phyloP scores from a whole-genome alignment of 2,329 filamentous ascomycete genomes.

The Claviceps quebecensis region DNA sequence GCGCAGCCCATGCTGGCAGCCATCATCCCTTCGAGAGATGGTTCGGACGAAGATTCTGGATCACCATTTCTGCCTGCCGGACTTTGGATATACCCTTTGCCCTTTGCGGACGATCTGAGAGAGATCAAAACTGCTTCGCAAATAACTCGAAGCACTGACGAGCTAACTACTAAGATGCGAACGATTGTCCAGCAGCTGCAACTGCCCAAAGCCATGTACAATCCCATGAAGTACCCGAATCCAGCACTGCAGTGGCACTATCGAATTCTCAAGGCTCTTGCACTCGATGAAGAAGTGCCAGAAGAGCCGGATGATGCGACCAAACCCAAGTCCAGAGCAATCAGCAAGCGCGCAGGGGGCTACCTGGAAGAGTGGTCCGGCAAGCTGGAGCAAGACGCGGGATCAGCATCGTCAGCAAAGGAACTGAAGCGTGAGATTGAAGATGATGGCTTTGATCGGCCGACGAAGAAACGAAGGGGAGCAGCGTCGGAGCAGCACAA shows the following conservation, averaged over 20 bases:
- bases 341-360: slow-evolving; percentile 72
- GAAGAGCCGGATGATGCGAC: slow-evolving; percentile 64
- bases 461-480: slow-evolving; percentile 32
- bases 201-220: slow-evolving; percentile 72
- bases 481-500: slow-evolving; percentile 18
- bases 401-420: slow-evolving; percentile 21
- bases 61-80: slow-evolving; percentile 66
- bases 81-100: slow-evolving; percentile 77
- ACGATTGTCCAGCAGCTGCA: slow-evolving; percentile 73
- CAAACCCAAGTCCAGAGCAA: slow-evolving; percentile 69
- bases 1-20: slow-evolving; percentile 68
- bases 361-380: slow-evolving; percentile 68
- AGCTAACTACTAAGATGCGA: slow-evolving; percentile 70
- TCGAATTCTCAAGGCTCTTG: slow-evolving; percentile 78
- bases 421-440: slow-evolving; percentile 39
- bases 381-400: slow-evolving; percentile 45
- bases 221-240: slow-evolving; percentile 80
- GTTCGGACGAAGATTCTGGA: slow-evolving; percentile 47
- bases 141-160: slow-evolving; percentile 44
- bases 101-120: slow-evolving; percentile 79
- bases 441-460: slow-evolving; percentile 25
- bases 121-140: slow-evolving; percentile 50
- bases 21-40: slow-evolving; percentile 61
- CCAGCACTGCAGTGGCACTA: slow-evolving; percentile 95
- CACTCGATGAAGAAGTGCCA: slow-evolving; percentile 81